These are phyloP conservation scores for Halteria grandinella DNA, from an alignment of 73 alveolate genomes.

Conservation along the genomic window DNA sequence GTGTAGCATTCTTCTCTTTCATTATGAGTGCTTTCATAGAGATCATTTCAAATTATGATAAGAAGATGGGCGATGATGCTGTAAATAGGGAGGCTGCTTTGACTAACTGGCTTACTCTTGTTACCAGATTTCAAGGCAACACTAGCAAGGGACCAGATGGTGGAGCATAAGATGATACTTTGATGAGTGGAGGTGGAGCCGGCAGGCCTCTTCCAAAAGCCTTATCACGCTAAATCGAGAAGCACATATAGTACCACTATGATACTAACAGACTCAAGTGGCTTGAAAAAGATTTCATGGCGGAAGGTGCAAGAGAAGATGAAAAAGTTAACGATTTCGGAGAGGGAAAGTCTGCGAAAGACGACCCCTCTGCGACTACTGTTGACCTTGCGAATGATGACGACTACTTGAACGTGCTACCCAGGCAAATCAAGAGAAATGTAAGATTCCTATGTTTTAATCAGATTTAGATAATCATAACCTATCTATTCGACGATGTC, in stretches of 20 bases:
- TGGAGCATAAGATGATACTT: no score
- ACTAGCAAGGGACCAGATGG: no score
- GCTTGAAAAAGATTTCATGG: no score
- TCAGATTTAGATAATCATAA: slow-evolving; percentile 52
- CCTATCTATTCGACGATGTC: slow-evolving; percentile 63
- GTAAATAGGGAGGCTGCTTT: slow-evolving; percentile 86
- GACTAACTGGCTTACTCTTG: slow-evolving; percentile 80
- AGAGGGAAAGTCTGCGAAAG: no score
- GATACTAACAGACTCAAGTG: slow-evolving; percentile 79
- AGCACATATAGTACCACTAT: slow-evolving; percentile 84
- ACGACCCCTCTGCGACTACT: no score
- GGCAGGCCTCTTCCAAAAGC: slow-evolving; percentile 74
- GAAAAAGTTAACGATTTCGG: no score
- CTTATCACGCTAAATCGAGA: slow-evolving; percentile 71
- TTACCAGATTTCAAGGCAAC: slow-evolving; percentile 70
- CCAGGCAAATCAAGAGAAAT: slow-evolving; percentile 78
- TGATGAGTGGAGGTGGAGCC: no score
- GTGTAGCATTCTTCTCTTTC: slow-evolving; percentile 92
- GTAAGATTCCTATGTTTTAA: slow-evolving; percentile 38
- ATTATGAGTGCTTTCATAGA: slow-evolving; percentile 90
- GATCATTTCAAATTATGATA: slow-evolving; percentile 82
- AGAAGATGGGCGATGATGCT: slow-evolving; percentile 91
- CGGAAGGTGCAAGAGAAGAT: no score
- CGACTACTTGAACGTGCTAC: slow-evolving; percentile 76
- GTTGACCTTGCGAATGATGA: no score